A percentile compares a stretch with the other conserved stretches of the same genome.
phyloP scores from a whole-genome alignment of 2,329 filamentous ascomycete genomes.

The Fusarium sp. region DNA sequence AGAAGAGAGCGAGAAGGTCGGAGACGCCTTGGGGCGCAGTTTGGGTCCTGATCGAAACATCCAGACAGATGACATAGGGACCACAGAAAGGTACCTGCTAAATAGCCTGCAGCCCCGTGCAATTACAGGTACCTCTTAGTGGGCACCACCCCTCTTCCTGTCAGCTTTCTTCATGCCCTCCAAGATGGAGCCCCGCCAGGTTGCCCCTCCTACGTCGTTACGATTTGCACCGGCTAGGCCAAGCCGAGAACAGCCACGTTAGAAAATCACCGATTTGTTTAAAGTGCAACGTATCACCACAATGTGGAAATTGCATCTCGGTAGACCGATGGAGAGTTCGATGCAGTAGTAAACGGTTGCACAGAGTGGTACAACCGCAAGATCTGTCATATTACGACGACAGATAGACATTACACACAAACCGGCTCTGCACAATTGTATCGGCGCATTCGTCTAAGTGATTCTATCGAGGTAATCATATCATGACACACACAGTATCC shows the following conservation, averaged over 20 bases:
- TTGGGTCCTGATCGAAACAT: slow-evolving; percentile 38
- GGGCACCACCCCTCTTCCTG: slow-evolving; percentile 35
- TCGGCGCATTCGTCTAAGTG: slow-evolving; percentile 13
- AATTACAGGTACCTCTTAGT: slow-evolving; percentile 24
- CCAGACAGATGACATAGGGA: slow-evolving; percentile 46
- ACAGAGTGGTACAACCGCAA: slow-evolving; percentile 28
- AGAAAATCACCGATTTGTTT: slow-evolving; percentile 41
- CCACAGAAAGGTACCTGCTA: not conserved
- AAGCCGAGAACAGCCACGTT: slow-evolving; percentile 28
- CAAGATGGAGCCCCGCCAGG: slow-evolving; percentile 41
- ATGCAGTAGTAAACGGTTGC: slow-evolving; percentile 25
- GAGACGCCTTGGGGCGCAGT: slow-evolving; percentile 47
- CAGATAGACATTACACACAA: not conserved
- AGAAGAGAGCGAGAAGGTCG: slow-evolving; percentile 39
- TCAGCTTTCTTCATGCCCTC: slow-evolving; percentile 19
- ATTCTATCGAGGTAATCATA: not conserved
- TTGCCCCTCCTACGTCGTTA: slow-evolving; percentile 49
- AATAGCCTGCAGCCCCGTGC: not conserved
- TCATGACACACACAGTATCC: no score
- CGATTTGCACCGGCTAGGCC: slow-evolving; percentile 29
- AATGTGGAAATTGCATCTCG: slow-evolving; percentile 15
- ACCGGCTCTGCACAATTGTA: not conserved
- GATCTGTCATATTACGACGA: not conserved
- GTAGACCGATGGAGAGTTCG: slow-evolving; percentile 19
- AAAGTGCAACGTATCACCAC: slow-evolving; percentile 25